Evolutionary conservation across 371 early-diverging fungal genomes (phyloP).

Genomic region (Syncephalis plumigaleata): DNA sequence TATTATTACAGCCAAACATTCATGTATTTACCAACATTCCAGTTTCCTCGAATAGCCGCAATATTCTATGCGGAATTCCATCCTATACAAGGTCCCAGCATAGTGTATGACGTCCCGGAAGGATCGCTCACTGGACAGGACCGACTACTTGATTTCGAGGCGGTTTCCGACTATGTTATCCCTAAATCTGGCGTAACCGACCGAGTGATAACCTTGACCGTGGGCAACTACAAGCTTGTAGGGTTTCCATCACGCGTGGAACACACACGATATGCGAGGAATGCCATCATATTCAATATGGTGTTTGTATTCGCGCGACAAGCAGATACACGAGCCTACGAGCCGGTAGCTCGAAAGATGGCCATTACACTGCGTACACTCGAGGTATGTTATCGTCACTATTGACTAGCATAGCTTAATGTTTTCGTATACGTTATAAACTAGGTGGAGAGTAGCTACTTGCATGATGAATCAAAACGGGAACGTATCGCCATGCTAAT

Average conservation of each 20-base stretch:
- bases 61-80: conserved; percentile 78
- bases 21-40: too few species aligned
- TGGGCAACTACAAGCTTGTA: conserved; percentile 48
- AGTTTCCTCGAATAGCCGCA: conserved; percentile 55
- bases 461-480: conserved; percentile 16
- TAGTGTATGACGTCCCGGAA: conserved; percentile 72
- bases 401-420: background rate
- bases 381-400: conserved; percentile 26
- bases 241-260: conserved; percentile 60
- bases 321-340: conserved; percentile 54
- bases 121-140: conserved; percentile 30
- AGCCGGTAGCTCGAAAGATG: conserved; percentile 65
- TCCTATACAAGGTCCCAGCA: conserved; percentile 62
- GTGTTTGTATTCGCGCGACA: conserved; percentile 76
- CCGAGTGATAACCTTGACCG: conserved; percentile 55
- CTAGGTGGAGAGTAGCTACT: conserved; percentile 54
- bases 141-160: conserved; percentile 57
- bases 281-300: conserved; percentile 74
- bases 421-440: background rate
- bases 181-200: conserved; percentile 67
- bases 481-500: conserved; percentile 50
- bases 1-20: too few species aligned
- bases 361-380: conserved; percentile 52
- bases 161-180: conserved; percentile 76
- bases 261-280: conserved; percentile 53